These are phyloP conservation scores for Lodderomyces pseudojiufengensis DNA, from an alignment of 1,139 yeast genomes.

Conservation along the genomic window DNA sequence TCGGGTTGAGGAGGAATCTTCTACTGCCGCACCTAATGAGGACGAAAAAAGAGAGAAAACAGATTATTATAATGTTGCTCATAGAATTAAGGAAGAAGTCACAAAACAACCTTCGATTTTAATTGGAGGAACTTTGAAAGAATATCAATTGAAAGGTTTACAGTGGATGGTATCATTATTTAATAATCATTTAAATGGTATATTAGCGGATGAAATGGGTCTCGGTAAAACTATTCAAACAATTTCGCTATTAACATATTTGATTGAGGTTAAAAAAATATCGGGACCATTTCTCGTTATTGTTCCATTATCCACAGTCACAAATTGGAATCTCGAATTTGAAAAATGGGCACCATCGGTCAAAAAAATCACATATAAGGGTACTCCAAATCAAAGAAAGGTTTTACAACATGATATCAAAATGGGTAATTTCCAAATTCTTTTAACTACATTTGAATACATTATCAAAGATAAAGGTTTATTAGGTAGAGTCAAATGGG, in stretches of 20 bases:
- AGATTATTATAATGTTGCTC: constrained; percentile 80
- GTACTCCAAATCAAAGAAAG: constrained; percentile 69
- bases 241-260: constrained; percentile 80
- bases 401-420: constrained; percentile 58
- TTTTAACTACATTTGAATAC: constrained; percentile 77
- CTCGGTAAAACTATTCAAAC: constrained; percentile 96
- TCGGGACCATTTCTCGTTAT: constrained; percentile 73
- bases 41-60: constrained; percentile 58
- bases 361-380: constrained; percentile 68
- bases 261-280: constrained; percentile 75
- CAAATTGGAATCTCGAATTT: constrained; percentile 83
- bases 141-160: constrained; percentile 87
- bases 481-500: constrained; percentile 68
- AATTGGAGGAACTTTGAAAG: constrained; percentile 87
- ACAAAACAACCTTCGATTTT: constrained; percentile 61
- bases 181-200: constrained; percentile 92
- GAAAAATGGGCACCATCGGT: constrained; percentile 84
- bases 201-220: constrained; percentile 97
- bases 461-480: constrained; percentile 71
- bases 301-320: constrained; percentile 78
- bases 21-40: constrained; percentile 16
- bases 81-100: constrained; percentile 64
- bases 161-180: constrained; percentile 98
- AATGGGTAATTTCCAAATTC: constrained; percentile 67
- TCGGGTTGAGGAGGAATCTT: constrained; percentile 17